Conservation (phyloP, 148 eudicot species). For the Silene conica region DNA sequence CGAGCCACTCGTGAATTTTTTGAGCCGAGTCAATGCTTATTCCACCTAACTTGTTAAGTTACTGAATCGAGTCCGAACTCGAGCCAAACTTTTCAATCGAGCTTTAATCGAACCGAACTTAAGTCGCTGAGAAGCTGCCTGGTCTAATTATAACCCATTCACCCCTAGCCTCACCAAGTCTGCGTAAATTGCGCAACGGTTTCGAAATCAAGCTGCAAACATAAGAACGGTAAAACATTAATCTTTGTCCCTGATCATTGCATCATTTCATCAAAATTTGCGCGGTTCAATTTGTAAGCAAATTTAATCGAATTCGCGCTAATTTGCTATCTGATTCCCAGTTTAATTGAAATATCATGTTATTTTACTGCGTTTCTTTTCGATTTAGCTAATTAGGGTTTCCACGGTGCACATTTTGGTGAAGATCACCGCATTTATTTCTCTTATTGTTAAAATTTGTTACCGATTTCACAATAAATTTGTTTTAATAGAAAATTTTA, state of each 20-base stretch:
- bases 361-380: background rate
- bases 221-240: background rate
- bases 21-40: no score
- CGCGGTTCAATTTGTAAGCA: background rate
- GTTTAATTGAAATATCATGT: background rate
- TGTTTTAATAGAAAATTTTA: background rate
- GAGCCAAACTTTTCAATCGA: no score
- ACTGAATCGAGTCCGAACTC: no score
- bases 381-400: constrained; percentile 5
- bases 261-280: background rate
- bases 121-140: no score
- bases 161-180: no score
- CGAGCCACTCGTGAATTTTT: no score
- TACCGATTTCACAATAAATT: background rate
- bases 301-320: background rate
- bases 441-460: background rate
- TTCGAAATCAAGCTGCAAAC: background rate
- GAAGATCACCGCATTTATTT: background rate
- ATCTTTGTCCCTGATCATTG: background rate
- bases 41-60: no score
- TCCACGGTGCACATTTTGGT: background rate
- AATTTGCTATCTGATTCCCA: background rate
- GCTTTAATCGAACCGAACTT: no score
- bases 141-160: no score
- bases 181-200: background rate